Percentiles rank a stretch among this genome's conserved stretches.
These are phyloP conservation scores for Volvox carteri DNA, from an alignment of 163 green algal species.

Conservation along the genomic window DNA sequence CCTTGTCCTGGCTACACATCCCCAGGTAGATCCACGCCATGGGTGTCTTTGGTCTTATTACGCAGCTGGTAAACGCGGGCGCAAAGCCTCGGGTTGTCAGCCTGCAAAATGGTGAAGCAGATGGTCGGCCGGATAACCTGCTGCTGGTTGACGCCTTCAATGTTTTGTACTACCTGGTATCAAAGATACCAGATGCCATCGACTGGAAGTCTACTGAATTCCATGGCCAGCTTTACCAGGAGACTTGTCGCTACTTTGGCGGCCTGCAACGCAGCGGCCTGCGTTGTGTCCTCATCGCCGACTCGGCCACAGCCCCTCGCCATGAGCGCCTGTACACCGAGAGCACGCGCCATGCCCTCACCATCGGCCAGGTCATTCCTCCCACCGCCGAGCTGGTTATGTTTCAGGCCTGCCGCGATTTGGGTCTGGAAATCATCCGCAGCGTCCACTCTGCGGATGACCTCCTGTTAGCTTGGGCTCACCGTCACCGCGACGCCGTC, in stretches of 20 bases:
- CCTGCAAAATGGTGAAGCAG: not conserved
- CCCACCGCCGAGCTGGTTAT: constrained; percentile 1
- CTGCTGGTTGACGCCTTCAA: constrained; percentile 25
- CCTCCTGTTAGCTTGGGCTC: constrained; percentile 46
- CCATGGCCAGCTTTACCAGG: constrained; percentile 13
- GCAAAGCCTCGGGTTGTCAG: constrained; percentile 6
- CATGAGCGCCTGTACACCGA: not conserved
- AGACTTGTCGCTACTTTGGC: constrained; percentile 9
- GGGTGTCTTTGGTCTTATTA: constrained; percentile 1
- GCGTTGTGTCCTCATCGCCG: not conserved
- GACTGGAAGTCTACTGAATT: not conserved
- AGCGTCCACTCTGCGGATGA: constrained; percentile 38
- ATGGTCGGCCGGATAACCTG: not conserved
- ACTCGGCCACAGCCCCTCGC: constrained; percentile 5
- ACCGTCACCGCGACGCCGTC: not conserved
- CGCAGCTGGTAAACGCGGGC: not conserved
- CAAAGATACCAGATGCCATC: not conserved
- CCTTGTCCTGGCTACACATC: no score
- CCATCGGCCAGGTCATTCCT: no score
- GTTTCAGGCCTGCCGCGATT: constrained; percentile 24
- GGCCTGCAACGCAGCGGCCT: constrained; percentile 35
- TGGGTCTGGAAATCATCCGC: constrained; percentile 31
- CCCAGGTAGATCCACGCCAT: constrained; percentile 3
- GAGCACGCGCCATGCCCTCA: not conserved
- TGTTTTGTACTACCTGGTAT: not conserved